Evolutionary conservation across 2,329 filamentous ascomycete species (phyloP).

Genomic region (Fusarium sp.): DNA sequence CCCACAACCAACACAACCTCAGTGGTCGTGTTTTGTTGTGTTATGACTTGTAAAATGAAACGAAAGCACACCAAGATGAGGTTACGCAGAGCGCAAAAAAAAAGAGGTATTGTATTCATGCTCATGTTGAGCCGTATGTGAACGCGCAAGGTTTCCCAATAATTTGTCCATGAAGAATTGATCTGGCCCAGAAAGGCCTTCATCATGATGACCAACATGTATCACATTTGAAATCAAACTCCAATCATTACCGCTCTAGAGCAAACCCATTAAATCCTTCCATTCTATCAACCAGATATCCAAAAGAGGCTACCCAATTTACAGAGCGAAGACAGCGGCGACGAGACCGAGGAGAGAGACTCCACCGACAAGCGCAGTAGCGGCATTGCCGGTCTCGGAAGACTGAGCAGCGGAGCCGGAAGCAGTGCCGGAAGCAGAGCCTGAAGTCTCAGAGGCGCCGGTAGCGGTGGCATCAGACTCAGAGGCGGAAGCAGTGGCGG

Average conservation of each 20-base stretch:
- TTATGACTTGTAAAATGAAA: not conserved
- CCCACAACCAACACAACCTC: constrained; percentile 13
- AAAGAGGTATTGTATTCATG: constrained; percentile 47
- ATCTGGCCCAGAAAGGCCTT: constrained; percentile 27
- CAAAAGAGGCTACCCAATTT: constrained; percentile 46
- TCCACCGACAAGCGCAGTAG: constrained; percentile 55
- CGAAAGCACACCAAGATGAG: not conserved
- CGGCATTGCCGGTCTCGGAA: constrained; percentile 52
- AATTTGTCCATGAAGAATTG: constrained; percentile 47
- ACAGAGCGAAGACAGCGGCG: constrained; percentile 65
- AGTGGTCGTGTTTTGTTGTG: not conserved
- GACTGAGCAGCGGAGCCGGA: constrained; percentile 42
- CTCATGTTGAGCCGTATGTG: constrained; percentile 43
- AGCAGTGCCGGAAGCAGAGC: constrained; percentile 41
- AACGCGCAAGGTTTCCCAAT: constrained; percentile 43
- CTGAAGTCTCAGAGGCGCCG: constrained; percentile 35
- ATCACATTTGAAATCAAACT: constrained; percentile 39
- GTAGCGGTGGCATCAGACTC: constrained; percentile 27
- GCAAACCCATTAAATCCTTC: constrained; percentile 41
- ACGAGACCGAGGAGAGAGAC: constrained; percentile 61
- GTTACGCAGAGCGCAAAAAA: constrained; percentile 35
- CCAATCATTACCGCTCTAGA: constrained; percentile 44
- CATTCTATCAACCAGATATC: constrained; percentile 10
- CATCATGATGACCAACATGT: constrained; percentile 37
- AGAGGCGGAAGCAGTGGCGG: constrained; percentile 41